These are phyloP conservation scores for Ashbya aceris DNA, from an alignment of 1,139 yeast species.

Conservation along the genomic window DNA sequence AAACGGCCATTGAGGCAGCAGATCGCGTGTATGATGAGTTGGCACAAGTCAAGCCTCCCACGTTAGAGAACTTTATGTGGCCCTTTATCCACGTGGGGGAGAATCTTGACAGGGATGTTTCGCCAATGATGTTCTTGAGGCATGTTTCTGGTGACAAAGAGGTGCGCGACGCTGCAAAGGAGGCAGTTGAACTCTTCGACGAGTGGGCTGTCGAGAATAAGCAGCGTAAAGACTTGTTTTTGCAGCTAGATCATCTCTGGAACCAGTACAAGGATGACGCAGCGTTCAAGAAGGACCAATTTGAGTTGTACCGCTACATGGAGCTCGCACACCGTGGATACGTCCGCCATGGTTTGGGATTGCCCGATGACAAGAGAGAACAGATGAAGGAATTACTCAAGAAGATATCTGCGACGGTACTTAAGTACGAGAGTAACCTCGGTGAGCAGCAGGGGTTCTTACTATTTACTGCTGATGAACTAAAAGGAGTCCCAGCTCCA, in stretches of 20 bases:
- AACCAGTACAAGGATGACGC: conserved; percentile 28
- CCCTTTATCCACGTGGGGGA: conserved; percentile 47
- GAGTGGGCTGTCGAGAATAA: conserved; percentile 54
- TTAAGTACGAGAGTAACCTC: conserved; percentile 52
- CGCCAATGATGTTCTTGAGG: conserved; percentile 55
- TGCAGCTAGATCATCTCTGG: conserved; percentile 46
- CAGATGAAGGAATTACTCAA: conserved; percentile 50
- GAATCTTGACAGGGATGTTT: conserved; percentile 34
- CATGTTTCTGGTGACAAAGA: conserved; percentile 56
- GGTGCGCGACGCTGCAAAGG: conserved; percentile 60
- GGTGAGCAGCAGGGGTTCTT: conserved; percentile 63
- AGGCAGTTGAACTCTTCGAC: conserved; percentile 49
- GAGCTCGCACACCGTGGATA: conserved; percentile 48
- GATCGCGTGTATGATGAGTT: conserved; percentile 44
- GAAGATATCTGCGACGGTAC: conserved; percentile 46
- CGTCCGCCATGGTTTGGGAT: conserved; percentile 59
- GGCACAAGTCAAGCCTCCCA: conserved; percentile 41
- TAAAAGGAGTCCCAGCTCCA: conserved; percentile 65
- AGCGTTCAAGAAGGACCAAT: conserved; percentile 30
- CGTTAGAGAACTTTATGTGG: conserved; percentile 45
- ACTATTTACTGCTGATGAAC: conserved; percentile 51
- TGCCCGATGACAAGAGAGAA: conserved; percentile 48
- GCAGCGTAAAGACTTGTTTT: conserved; percentile 58
- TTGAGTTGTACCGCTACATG: conserved; percentile 49
- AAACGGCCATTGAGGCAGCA: conserved; percentile 38